phyloP scores from a whole-genome alignment of 2,329 filamentous ascomycete genomes.

The Aspergillus neoniger region DNA sequence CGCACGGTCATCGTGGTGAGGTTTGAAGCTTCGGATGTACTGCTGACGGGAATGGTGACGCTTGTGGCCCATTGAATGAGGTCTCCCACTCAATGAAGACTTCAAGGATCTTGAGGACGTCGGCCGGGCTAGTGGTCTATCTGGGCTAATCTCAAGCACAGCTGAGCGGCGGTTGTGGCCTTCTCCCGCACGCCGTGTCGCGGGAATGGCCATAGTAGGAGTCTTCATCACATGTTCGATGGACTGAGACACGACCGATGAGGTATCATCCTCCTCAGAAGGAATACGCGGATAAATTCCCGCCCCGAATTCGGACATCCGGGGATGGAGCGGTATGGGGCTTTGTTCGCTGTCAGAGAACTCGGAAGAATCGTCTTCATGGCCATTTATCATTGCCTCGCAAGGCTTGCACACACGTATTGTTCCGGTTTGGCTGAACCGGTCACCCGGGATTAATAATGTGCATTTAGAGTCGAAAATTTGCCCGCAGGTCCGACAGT shows the following conservation, averaged over 20 bases:
- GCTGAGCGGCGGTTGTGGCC: constrained; percentile 82
- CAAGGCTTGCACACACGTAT: constrained; percentile 92
- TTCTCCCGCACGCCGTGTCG: constrained; percentile 66
- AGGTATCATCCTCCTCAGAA: constrained; percentile 51
- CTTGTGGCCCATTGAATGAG: constrained; percentile 79
- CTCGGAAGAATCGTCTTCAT: constrained; percentile 88
- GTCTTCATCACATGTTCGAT: constrained; percentile 51
- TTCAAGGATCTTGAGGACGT: constrained; percentile 88
- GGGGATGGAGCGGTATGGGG: constrained; percentile 65
- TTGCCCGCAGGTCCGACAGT: constrained; percentile 92
- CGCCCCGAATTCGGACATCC: constrained; percentile 60
- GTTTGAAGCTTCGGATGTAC: constrained; percentile 73
- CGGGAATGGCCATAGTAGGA: constrained; percentile 66
- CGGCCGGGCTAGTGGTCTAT: constrained; percentile 78
- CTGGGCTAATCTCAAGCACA: constrained; percentile 84
- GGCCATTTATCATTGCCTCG: constrained; percentile 83
- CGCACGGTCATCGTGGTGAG: constrained; percentile 73
- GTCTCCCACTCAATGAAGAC: constrained; percentile 67
- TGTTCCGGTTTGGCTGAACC: constrained; percentile 82
- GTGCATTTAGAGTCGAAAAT: constrained; percentile 98
- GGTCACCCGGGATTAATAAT: constrained; percentile 80
- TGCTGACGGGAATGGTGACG: constrained; percentile 87
- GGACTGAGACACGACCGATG: constrained; percentile 49
- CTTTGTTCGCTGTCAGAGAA: constrained; percentile 73
- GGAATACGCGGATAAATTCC: constrained; percentile 46